phyloP scores from a whole-genome alignment of 768 basidiomycete species.

The Boletus coccyginus region DNA sequence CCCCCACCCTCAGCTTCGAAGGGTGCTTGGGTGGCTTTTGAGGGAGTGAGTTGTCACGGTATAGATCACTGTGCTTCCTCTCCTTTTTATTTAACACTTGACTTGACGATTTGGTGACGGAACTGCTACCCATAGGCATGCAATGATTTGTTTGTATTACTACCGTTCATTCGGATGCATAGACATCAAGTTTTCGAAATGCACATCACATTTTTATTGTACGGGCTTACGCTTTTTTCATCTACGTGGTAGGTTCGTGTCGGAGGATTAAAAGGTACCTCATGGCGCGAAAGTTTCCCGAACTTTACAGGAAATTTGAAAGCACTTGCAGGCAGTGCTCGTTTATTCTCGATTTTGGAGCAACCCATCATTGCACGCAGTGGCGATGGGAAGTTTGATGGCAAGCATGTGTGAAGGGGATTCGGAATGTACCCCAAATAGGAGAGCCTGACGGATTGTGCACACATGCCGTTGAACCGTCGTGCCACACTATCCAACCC shows the following conservation, averaged over 20 bases:
- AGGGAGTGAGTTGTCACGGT: constrained; percentile 12
- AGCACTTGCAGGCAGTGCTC: not conserved
- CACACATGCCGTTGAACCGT: not conserved
- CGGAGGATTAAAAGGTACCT: not conserved
- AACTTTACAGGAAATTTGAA: constrained; percentile 1
- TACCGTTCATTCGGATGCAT: constrained; percentile 12
- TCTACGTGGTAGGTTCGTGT: not conserved
- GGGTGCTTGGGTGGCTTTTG: constrained; percentile 46
- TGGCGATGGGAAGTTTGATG: constrained; percentile 2
- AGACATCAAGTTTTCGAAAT: constrained; percentile 6
- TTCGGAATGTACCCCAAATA: not conserved
- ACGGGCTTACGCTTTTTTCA: not conserved
- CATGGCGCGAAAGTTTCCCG: not conserved
- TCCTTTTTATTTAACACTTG: not conserved
- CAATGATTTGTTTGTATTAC: constrained; percentile 22
- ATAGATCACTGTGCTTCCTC: constrained; percentile 2
- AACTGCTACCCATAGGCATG: constrained; percentile 27
- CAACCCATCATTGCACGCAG: no score
- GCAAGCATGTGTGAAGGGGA: not conserved
- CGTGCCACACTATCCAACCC: not conserved
- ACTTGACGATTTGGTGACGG: constrained; percentile 16
- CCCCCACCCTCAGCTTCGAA: constrained; percentile 31
- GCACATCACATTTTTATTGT: not conserved
- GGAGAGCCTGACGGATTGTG: constrained; percentile 7
- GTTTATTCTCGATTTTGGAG: not conserved